Percentiles rank a stretch among this genome's conserved stretches.
These are phyloP conservation scores for Saturnispora sanitii DNA, from an alignment of 805 yeast species.

Conservation along the genomic window DNA sequence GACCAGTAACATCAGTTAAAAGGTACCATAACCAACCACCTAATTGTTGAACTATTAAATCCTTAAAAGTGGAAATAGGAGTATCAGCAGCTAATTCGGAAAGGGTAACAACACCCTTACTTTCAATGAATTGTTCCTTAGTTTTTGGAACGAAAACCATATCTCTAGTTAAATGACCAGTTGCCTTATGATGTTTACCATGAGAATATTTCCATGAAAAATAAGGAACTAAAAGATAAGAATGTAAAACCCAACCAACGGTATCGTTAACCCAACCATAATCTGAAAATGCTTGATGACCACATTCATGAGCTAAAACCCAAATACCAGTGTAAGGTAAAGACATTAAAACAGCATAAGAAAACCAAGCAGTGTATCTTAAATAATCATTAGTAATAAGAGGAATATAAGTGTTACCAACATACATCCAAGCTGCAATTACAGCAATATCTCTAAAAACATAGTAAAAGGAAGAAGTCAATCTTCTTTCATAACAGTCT, in stretches of 20 bases:
- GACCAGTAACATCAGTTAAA: slow-evolving; percentile 68
- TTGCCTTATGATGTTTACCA: slow-evolving; percentile 84
- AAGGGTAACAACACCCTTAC: slow-evolving; percentile 23
- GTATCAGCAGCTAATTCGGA: slow-evolving; percentile 63
- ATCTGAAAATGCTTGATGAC: slow-evolving; percentile 78
- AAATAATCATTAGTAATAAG: slow-evolving; percentile 31
- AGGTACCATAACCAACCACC: slow-evolving; percentile 71
- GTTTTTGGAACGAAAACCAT: slow-evolving; percentile 78
- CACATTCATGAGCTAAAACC: slow-evolving; percentile 89
- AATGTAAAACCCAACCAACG: slow-evolving; percentile 78
- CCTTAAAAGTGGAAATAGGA: slow-evolving; percentile 52
- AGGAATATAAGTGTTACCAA: slow-evolving; percentile 48
- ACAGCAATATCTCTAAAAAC: slow-evolving; percentile 56
- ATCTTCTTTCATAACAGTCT: slow-evolving; percentile 60
- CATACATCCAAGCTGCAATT: slow-evolving; percentile 39
- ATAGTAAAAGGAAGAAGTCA: slow-evolving; percentile 46
- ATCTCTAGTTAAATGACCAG: slow-evolving; percentile 74
- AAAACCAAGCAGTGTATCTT: slow-evolving; percentile 51
- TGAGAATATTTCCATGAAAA: slow-evolving; percentile 82
- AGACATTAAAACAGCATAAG: slow-evolving; percentile 47
- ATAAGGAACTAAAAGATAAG: slow-evolving; percentile 71
- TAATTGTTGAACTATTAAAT: slow-evolving; percentile 55
- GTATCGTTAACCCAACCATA: slow-evolving; percentile 63
- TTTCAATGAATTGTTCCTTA: slow-evolving; percentile 41
- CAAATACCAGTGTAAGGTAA: slow-evolving; percentile 69